Conservation (phyloP, 768 basidiomycete species). For the Lentinula aciculospora region DNA sequence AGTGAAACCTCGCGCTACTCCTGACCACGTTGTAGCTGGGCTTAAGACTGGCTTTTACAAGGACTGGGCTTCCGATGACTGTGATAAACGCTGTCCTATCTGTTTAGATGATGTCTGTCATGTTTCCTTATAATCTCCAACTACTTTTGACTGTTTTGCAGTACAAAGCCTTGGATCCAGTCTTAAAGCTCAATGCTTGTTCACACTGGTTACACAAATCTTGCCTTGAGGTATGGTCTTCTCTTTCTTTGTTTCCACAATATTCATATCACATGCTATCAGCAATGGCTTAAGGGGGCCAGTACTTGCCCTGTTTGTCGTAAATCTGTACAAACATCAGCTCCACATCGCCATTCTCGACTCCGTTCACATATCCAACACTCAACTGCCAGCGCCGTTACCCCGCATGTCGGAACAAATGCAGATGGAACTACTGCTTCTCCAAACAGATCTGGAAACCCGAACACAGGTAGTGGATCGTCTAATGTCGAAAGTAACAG, state of each 20-base stretch:
- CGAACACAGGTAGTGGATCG: not conserved
- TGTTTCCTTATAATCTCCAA: not conserved
- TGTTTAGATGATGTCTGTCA: conserved; percentile 75
- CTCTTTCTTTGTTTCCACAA: not conserved
- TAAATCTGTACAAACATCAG: conserved; percentile 38
- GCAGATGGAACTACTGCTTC: not conserved
- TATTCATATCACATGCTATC: conserved; percentile 9
- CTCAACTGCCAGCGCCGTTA: not conserved
- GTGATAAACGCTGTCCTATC: conserved; percentile 76
- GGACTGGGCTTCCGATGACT: conserved; percentile 62
- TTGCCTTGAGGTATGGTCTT: conserved; percentile 60
- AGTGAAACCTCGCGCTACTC: conserved; percentile 59
- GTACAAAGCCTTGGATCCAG: conserved; percentile 59
- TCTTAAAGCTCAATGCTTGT: conserved; percentile 66
- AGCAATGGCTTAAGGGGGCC: conserved; percentile 81
- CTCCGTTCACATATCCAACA: not conserved
- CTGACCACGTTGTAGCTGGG: conserved; percentile 51
- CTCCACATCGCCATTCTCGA: not conserved
- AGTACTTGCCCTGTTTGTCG: conserved; percentile 82
- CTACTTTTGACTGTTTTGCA: conserved; percentile 21
- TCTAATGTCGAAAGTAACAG: not conserved
- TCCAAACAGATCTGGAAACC: not conserved
- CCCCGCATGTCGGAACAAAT: not conserved
- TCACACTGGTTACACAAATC: conserved; percentile 77
- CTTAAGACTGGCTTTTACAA: conserved; percentile 59